These are phyloP conservation scores for Aeminium ludgeri DNA, from an alignment of 495 filamentous ascomycete genomes.

Conservation along the genomic window DNA sequence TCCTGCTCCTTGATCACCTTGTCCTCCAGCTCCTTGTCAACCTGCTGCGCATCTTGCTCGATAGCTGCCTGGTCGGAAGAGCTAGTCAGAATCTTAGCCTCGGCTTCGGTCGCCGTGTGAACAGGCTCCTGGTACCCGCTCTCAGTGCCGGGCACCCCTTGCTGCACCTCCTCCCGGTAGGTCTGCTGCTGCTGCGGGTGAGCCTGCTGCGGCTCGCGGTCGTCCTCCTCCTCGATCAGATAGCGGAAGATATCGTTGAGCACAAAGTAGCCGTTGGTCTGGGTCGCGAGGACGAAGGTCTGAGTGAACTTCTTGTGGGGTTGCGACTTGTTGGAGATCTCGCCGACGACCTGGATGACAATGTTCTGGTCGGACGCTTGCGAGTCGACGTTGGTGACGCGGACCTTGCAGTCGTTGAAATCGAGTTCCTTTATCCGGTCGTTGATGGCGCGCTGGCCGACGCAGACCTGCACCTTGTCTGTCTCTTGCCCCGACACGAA, in stretches of 20 bases:
- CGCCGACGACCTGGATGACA: constrained; percentile 91
- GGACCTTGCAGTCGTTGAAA: constrained; percentile 96
- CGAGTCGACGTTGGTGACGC: constrained; percentile 92
- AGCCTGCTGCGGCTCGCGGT: constrained; percentile 36
- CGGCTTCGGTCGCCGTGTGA: constrained; percentile 16
- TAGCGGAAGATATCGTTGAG: constrained; percentile 96
- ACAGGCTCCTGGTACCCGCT: constrained; percentile 23
- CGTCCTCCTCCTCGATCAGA: constrained; percentile 61
- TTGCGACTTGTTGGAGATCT: constrained; percentile 82
- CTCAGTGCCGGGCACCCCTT: constrained; percentile 20
- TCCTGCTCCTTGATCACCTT: constrained; percentile 24
- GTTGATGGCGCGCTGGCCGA: constrained; percentile 74
- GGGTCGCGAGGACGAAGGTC: constrained; percentile 94
- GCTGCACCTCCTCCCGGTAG: constrained; percentile 28
- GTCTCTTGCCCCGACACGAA: constrained; percentile 49
- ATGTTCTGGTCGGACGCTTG: constrained; percentile 85
- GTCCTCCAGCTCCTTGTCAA: constrained; percentile 41
- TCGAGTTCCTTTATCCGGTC: constrained; percentile 83
- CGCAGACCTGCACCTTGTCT: constrained; percentile 62
- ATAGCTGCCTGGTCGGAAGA: constrained; percentile 19
- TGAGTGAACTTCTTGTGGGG: constrained; percentile 90
- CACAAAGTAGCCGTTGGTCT: constrained; percentile 94
- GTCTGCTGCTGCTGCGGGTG: constrained; percentile 31
- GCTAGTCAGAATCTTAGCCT: constrained; percentile 21
- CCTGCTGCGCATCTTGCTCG: constrained; percentile 31